These are phyloP conservation scores for Tetrahymena elliotti DNA, from an alignment of 73 alveolate species.

Conservation along the genomic window DNA sequence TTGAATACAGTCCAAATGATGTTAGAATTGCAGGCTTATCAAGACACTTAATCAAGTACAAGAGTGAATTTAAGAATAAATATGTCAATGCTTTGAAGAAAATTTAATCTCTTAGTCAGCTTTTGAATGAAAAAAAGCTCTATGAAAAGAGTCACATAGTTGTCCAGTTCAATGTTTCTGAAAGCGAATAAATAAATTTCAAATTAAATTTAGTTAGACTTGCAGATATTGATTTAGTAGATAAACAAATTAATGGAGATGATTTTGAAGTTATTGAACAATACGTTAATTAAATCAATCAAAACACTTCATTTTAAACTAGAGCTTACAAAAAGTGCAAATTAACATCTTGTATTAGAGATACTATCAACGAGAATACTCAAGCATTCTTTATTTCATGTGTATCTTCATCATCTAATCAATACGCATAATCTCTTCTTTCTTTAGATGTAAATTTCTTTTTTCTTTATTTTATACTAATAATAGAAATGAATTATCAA, in stretches of 20 bases:
- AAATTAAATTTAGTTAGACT: background rate
- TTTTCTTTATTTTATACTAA: background rate
- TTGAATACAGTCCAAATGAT: background rate
- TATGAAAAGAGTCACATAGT: background rate
- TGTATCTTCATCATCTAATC: background rate
- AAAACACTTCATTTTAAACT: background rate
- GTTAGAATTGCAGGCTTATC: background rate
- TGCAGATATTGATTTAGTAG: background rate
- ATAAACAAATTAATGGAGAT: background rate
- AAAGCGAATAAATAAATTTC: background rate
- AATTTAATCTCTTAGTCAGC: background rate
- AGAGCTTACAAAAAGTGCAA: background rate
- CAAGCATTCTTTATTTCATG: background rate
- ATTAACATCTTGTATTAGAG: background rate
- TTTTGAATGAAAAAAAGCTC: background rate
- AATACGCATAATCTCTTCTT: background rate
- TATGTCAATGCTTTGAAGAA: background rate
- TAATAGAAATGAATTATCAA: background rate
- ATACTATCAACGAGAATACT: background rate
- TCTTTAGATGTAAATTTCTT: background rate
- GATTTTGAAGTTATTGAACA: background rate
- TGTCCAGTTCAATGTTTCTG: conserved; percentile 1
- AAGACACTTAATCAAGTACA: background rate
- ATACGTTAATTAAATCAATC: background rate
- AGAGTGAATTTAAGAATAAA: background rate